Conservation (phyloP, 495 filamentous ascomycete species). For the Penicillium maclennaniae region DNA sequence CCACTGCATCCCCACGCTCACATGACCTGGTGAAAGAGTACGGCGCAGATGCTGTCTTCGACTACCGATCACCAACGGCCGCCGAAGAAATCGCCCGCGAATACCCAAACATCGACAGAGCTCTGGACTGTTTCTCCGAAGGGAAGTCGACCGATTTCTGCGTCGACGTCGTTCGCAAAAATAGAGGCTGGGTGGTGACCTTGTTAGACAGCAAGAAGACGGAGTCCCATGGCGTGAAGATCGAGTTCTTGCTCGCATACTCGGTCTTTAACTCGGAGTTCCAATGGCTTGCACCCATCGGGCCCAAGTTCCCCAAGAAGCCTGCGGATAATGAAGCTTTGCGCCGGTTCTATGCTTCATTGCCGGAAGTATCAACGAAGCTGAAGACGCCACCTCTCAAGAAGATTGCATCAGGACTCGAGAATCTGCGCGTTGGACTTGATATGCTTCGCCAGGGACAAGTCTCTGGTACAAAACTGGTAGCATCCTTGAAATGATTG, state of each 20-base stretch:
- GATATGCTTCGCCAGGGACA: conserved; percentile 17
- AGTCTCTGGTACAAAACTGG: conserved; percentile 14
- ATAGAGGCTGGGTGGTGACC: conserved; percentile 16
- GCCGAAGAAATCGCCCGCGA: conserved; percentile 5
- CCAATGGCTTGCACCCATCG: conserved; percentile 17
- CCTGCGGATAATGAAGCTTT: conserved; percentile 14
- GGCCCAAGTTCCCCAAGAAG: conserved; percentile 14
- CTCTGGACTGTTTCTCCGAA: conserved; percentile 24
- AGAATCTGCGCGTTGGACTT: conserved; percentile 8
- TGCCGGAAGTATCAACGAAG: background rate
- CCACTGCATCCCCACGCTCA: conserved; percentile 18
- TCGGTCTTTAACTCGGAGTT: conserved; percentile 16
- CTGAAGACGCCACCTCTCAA: conserved; percentile 15
- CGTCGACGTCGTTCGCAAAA: conserved; percentile 9
- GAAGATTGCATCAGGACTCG: conserved; percentile 4
- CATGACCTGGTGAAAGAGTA: conserved; percentile 29
- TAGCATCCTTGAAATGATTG: background rate
- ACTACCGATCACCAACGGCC: conserved; percentile 23
- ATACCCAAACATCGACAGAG: conserved; percentile 15
- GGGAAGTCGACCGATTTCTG: conserved; percentile 19
- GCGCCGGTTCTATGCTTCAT: conserved; percentile 10
- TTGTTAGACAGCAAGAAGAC: conserved; percentile 11
- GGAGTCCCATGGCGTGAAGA: conserved; percentile 4
- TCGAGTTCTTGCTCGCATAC: conserved; percentile 17
- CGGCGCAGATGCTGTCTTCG: conserved; percentile 34